Evolutionary conservation across 176 grass and related monocot species (phyloP).

Genomic region (Hordeum vulgare): MorexV3_pseudomolecules_assembly NC_058520.1:395977758-395978257

Average conservation of each 20-base stretch:
- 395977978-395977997: background rate
- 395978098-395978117: background rate
- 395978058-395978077: background rate
- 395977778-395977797: background rate
- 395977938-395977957: background rate
- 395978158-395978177: background rate
- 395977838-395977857: background rate
- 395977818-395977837: background rate
- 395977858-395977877: background rate
- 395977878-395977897: constrained; percentile 3
- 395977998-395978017: background rate
- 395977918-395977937: background rate
- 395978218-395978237: background rate
- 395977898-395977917: background rate
- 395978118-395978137: background rate
- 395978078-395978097: constrained; percentile 1
- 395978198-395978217: background rate
- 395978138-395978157: background rate
- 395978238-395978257: background rate
- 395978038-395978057: background rate
- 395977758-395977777: background rate
- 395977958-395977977: background rate
- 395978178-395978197: background rate
- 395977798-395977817: background rate
- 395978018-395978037: background rate